Conservation (phyloP, 164 flowering plant species). For the Umbellularia californica region DNA sequence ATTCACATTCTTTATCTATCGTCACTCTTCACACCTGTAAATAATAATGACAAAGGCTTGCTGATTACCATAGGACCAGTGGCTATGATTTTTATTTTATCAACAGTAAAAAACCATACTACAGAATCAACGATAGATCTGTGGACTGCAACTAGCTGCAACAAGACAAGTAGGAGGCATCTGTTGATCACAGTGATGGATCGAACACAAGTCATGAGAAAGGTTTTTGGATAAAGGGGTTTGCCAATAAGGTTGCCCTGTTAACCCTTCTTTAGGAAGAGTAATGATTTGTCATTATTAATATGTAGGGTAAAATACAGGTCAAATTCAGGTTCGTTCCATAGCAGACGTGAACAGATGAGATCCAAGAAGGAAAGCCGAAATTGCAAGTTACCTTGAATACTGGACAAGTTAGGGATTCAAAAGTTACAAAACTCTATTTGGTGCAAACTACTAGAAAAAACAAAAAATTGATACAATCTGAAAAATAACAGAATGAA, state of each 20-base stretch:
- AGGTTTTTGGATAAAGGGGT: background rate
- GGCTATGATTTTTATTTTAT: no score
- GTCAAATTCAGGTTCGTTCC: no score
- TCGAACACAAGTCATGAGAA: background rate
- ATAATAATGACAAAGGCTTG: background rate
- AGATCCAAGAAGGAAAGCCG: no score
- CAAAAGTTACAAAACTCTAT: no score
- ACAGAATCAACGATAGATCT: background rate
- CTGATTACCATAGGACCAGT: background rate
- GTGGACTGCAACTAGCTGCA: no score
- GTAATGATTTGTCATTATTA: background rate
- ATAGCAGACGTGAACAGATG: no score
- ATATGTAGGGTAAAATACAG: background rate
- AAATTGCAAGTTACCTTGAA: no score
- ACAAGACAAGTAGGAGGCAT: no score
- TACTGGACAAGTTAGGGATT: no score
- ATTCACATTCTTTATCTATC: background rate
- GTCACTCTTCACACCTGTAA: background rate
- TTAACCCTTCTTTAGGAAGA: background rate
- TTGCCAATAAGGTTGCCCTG: background rate
- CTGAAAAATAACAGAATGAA: no score
- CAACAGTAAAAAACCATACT: background rate
- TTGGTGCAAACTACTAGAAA: no score
- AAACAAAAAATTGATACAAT: no score
- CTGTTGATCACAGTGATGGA: background rate